Evolutionary conservation across 805 yeast species (phyloP).

Genomic region (Kodamaea fukazawae): DNA sequence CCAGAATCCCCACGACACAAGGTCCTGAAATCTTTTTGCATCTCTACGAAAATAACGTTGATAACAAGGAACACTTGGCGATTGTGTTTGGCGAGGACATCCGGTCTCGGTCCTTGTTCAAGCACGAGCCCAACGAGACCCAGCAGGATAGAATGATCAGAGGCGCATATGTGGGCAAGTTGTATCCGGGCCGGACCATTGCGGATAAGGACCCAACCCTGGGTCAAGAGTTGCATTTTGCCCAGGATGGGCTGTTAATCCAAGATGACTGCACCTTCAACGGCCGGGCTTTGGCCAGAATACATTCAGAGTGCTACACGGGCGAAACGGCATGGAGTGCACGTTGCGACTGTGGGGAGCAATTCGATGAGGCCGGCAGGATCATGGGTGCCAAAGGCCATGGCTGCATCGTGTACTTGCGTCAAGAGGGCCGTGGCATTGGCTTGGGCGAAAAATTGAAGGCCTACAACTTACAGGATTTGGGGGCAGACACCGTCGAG

Average conservation of each 20-base stretch:
- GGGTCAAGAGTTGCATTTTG: slow-evolving; percentile 30
- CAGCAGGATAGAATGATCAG: slow-evolving; percentile 96
- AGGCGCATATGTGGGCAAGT: slow-evolving; percentile 91
- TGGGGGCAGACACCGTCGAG: slow-evolving; percentile 98
- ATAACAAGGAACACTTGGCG: slow-evolving; percentile 92
- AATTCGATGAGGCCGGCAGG: slow-evolving; percentile 95
- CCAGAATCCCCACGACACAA: slow-evolving; percentile 92
- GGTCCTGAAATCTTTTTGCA: slow-evolving; percentile 95
- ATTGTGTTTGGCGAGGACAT: slow-evolving; percentile 94
- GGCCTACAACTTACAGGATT: slow-evolving; percentile 94
- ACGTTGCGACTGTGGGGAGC: slow-evolving; percentile 98
- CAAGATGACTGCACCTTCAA: slow-evolving; percentile 25
- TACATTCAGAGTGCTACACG: slow-evolving; percentile 96
- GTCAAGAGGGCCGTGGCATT: slow-evolving; percentile 98
- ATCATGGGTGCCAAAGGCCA: slow-evolving; percentile 83
- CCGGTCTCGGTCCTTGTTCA: slow-evolving; percentile 71
- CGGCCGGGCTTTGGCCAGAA: slow-evolving; percentile 69
- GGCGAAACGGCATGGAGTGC: slow-evolving; percentile 99
- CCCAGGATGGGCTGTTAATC: slow-evolving; percentile 28
- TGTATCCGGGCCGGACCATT: slow-evolving; percentile 77
- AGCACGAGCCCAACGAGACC: slow-evolving; percentile 61
- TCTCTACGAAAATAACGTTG: slow-evolving; percentile 80
- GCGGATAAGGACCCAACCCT: slow-evolving; percentile 57
- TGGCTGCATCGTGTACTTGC: slow-evolving; percentile 91
- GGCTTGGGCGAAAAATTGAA: slow-evolving; percentile 97